These are phyloP conservation scores for Dryas octopetala DNA, from an alignment of 306 rosid species.

Conservation along the genomic window DNA sequence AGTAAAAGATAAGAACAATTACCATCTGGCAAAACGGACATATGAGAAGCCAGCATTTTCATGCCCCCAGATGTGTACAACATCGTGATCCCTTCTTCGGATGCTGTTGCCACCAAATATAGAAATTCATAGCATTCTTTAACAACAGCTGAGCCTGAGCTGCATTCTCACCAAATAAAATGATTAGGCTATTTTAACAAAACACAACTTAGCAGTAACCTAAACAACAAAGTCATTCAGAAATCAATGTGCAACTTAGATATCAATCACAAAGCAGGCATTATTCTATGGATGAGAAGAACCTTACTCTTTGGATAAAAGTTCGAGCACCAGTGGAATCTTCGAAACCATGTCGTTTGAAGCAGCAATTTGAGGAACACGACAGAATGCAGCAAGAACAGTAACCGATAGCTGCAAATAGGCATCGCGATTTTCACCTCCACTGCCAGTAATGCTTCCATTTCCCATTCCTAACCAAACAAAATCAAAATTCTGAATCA, in stretches of 20 bases:
- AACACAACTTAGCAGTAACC: background rate
- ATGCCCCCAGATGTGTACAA: slow-evolving; percentile 63
- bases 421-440: slow-evolving; percentile 55
- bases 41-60: slow-evolving; percentile 62
- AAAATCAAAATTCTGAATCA: background rate
- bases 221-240: background rate
- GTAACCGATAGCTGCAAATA: slow-evolving; percentile 74
- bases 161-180: slow-evolving; percentile 25
- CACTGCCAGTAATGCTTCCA: slow-evolving; percentile 38
- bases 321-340: slow-evolving; percentile 66
- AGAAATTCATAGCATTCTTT: slow-evolving; percentile 84
- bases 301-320: slow-evolving; percentile 56
- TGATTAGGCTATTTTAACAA: background rate
- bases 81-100: slow-evolving; percentile 55
- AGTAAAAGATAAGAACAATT: slow-evolving; percentile 28
- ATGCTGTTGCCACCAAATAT: slow-evolving; percentile 64
- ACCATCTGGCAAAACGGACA: slow-evolving; percentile 64
- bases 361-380: slow-evolving; percentile 77
- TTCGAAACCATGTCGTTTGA: slow-evolving; percentile 62
- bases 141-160: slow-evolving; percentile 56
- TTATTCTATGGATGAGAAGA: background rate
- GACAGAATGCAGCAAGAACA: slow-evolving; percentile 79
- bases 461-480: slow-evolving; percentile 58
- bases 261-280: background rate
- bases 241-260: background rate